Conservation (phyloP, 2,329 filamentous ascomycete species). For the Metarhizium brunneum region DNA sequence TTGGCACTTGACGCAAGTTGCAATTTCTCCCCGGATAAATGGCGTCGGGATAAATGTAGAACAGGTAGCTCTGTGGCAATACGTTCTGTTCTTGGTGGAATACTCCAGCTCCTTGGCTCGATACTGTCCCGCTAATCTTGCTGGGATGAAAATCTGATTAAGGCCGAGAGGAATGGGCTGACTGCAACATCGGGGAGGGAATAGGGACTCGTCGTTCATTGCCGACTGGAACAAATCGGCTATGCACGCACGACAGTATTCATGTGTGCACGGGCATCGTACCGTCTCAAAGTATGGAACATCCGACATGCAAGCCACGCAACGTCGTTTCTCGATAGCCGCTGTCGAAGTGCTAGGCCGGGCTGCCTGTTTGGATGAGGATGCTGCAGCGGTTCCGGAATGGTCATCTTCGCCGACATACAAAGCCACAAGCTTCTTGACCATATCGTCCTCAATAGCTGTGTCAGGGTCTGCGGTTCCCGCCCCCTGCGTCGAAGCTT, state of each 20-base stretch:
- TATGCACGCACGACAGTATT: conserved; percentile 44
- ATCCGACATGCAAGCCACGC: conserved; percentile 1
- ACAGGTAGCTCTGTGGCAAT: conserved; percentile 37
- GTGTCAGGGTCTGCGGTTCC: conserved; percentile 1
- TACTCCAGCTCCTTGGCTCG: conserved; percentile 38
- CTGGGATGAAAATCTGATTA: conserved; percentile 25
- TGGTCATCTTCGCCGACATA: background rate
- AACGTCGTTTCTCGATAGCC: background rate
- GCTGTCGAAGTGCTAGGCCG: background rate
- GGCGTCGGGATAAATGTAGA: conserved; percentile 33
- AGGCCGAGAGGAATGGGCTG: conserved; percentile 27
- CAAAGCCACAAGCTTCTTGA: background rate
- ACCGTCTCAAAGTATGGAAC: background rate
- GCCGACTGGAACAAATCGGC: conserved; percentile 31
- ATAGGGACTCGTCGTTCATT: conserved; percentile 39
- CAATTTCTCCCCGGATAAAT: conserved; percentile 23
- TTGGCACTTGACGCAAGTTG: conserved; percentile 31
- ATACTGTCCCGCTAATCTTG: conserved; percentile 25
- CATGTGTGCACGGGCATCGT: conserved; percentile 22
- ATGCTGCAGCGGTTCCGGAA: background rate
- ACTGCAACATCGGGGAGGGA: conserved; percentile 45
- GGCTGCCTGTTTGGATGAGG: background rate
- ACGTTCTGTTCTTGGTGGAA: conserved; percentile 35
- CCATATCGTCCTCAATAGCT: background rate
- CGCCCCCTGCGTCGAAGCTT: too few species aligned